A percentile compares a stretch with the other conserved stretches of the same genome.
Evolutionary conservation across 495 filamentous ascomycete genomes (phyloP).

Genomic region (Aspergillus sclerotioniger): DNA sequence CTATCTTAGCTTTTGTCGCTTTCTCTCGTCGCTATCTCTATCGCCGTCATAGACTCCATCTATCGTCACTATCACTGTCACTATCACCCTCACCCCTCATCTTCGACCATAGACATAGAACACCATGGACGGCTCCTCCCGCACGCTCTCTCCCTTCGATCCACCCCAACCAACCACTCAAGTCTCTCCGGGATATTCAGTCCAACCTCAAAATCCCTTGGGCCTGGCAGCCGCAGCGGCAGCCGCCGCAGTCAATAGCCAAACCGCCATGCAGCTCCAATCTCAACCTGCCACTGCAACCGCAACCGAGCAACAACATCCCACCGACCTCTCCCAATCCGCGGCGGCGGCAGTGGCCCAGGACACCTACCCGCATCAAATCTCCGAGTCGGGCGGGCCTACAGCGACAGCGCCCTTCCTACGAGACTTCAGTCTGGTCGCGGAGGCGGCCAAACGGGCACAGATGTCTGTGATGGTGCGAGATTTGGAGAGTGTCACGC

Average conservation of each 20-base stretch:
- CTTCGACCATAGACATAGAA: too few relatives aligned
- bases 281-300: conserved; percentile 1
- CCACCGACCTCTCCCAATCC: conserved; percentile 9
- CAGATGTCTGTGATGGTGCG: conserved; percentile 84
- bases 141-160: neutral
- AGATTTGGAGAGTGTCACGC: conserved; percentile 62
- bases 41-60: neutral
- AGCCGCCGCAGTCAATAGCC: neutral
- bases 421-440: conserved; percentile 79
- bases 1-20: neutral
- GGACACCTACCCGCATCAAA: conserved; percentile 31
- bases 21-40: neutral
- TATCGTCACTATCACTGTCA: neutral
- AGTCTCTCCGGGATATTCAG: neutral
- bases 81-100: neutral
- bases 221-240: conserved; percentile 9
- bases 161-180: neutral
- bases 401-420: conserved; percentile 61
- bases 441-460: conserved; percentile 92
- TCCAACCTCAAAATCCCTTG: conserved; percentile 6
- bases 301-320: conserved; percentile 6
- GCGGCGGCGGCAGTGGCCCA: conserved; percentile 12
- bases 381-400: conserved; percentile 41
- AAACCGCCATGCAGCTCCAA: conserved; percentile 3
- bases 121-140: neutral